Evolutionary conservation across 2,329 filamentous ascomycete species (phyloP).

Genomic region (Cladorrhinum sp.): DNA sequence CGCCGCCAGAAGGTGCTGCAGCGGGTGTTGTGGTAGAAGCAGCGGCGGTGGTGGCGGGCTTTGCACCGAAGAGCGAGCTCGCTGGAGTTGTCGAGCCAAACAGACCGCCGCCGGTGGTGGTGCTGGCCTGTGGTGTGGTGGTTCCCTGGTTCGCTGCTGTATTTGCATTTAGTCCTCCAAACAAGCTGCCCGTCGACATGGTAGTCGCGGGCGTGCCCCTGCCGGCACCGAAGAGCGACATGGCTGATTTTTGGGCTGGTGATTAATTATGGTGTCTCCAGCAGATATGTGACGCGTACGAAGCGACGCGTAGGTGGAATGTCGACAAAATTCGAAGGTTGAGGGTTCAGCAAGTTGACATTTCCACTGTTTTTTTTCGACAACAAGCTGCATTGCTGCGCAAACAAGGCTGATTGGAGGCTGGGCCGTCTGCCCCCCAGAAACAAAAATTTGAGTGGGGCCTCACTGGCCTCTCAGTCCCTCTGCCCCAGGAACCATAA

Average conservation of each 20-base stretch:
- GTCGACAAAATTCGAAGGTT: background rate
- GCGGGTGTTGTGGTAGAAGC: constrained; percentile 21
- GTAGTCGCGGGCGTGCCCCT: constrained; percentile 19
- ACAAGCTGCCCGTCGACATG: constrained; percentile 14
- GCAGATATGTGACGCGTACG: constrained; percentile 8
- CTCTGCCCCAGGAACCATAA: background rate
- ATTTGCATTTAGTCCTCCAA: constrained; percentile 11
- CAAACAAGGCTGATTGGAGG: constrained; percentile 9
- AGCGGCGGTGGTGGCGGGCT: constrained; percentile 19
- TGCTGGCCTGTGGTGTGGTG: constrained; percentile 9
- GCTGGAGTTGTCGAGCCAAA: constrained; percentile 19
- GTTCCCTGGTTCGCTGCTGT: constrained; percentile 10
- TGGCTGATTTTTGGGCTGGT: background rate
- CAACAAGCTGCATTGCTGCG: constrained; percentile 1
- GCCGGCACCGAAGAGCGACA: constrained; percentile 22
- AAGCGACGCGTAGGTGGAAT: constrained; percentile 11
- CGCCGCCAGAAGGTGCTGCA: constrained; percentile 22
- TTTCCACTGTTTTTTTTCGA: constrained; percentile 6
- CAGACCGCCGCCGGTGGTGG: constrained; percentile 13
- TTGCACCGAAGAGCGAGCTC: constrained; percentile 13
- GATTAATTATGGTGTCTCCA: constrained; percentile 2
- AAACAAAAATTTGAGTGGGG: constrained; percentile 6
- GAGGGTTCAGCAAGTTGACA: background rate
- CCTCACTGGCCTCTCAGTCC: no score
- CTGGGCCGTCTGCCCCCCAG: background rate